A percentile compares a stretch with the other conserved stretches of the same genome.
Evolutionary conservation across 2,329 filamentous ascomycete genomes (phyloP).

Genomic region (Cladosporium sp.): DNA sequence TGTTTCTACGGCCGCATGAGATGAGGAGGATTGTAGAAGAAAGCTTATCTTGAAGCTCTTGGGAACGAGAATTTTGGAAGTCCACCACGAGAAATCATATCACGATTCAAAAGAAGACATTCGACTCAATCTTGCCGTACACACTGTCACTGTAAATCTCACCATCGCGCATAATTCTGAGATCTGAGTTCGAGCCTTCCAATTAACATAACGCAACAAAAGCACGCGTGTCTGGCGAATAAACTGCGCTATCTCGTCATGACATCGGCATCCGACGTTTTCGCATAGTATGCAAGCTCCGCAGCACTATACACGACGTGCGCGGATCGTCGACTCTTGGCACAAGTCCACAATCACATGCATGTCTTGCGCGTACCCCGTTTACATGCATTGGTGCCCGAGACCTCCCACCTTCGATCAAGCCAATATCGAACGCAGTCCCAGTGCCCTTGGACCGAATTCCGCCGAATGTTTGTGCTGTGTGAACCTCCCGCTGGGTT

Average conservation of each 20-base stretch:
- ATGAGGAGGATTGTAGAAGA: neutral
- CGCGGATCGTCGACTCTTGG: neutral
- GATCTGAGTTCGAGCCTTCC: neutral
- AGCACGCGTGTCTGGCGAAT: neutral
- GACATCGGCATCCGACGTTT: neutral
- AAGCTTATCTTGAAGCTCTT: neutral
- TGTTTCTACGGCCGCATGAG: neutral
- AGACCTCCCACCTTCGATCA: neutral
- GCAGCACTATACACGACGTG: neutral
- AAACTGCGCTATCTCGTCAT: neutral
- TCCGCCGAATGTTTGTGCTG: neutral
- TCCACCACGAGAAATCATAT: neutral
- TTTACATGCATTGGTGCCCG: constrained; percentile 3
- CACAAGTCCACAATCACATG: neutral
- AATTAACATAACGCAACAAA: neutral
- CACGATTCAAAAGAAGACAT: neutral
- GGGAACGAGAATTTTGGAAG: neutral
- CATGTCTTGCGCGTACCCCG: neutral
- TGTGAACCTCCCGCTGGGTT: neutral
- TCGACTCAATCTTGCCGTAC: neutral
- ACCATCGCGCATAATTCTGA: neutral
- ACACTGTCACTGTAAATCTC: neutral
- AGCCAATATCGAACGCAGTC: neutral
- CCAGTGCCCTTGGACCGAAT: neutral
- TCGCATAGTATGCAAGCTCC: neutral